A percentile compares a stretch with the other conserved stretches of the same genome.
Conservation (phyloP, 441 rosid genomes). For the Pelargonium myrrhifolium region DNA sequence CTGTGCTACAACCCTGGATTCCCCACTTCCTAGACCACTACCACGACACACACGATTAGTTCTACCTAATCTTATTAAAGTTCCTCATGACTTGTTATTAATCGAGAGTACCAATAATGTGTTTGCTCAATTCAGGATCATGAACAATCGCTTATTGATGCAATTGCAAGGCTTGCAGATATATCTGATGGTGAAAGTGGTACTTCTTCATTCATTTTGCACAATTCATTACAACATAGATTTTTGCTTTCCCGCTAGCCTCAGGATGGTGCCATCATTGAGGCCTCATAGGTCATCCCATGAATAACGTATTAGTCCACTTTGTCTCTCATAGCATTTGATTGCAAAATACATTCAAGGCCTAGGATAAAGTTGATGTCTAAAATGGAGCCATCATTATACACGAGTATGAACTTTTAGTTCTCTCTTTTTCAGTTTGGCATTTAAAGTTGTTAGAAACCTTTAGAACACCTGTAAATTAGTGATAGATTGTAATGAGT, state of each 20-base stretch:
- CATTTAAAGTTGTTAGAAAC: background rate
- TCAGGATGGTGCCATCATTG: background rate
- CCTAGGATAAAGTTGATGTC: background rate
- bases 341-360: background rate
- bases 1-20: too few species aligned
- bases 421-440: background rate
- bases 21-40: background rate
- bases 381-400: background rate
- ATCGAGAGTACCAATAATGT: background rate
- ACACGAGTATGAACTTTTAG: background rate
- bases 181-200: conserved; percentile 97
- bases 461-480: too few species aligned
- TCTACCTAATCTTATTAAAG: background rate
- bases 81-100: conserved; percentile 1
- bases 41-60: background rate
- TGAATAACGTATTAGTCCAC: background rate
- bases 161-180: conserved; percentile 88
- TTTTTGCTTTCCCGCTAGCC: background rate
- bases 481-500: too few species aligned
- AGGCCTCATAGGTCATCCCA: background rate
- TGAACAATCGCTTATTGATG: conserved; percentile 78
- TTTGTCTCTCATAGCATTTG: background rate
- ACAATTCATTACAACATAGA: background rate
- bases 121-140: conserved; percentile 57
- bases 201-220: conserved; percentile 45